These are phyloP conservation scores for Rhizophora mangle DNA, from an alignment of 345 rosid species.

Conservation along the genomic window DNA sequence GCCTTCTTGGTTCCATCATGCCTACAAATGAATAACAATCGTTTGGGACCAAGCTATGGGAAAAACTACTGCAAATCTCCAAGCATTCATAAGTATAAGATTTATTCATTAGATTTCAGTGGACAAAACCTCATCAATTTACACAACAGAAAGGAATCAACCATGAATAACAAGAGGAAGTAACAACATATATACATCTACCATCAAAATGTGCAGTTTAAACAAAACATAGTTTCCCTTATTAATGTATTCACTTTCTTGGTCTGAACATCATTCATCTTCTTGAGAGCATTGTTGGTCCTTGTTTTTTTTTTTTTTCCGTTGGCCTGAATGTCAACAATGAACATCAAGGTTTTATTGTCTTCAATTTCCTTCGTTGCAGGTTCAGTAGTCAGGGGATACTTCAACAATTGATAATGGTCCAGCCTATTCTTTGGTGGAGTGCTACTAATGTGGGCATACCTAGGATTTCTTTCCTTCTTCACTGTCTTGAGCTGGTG, in stretches of 20 bases:
- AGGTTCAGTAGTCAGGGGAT: constrained; percentile 90
- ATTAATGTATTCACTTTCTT: constrained; percentile 94
- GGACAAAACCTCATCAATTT: too few relatives aligned
- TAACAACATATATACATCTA: too few relatives aligned
- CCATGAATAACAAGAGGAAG: too few relatives aligned
- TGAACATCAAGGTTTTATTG: constrained; percentile 92
- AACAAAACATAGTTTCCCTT: constrained; percentile 40
- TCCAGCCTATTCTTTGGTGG: constrained; percentile 83
- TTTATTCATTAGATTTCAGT: too few relatives aligned
- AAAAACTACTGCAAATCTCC: too few relatives aligned
- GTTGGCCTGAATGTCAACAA: constrained; percentile 85
- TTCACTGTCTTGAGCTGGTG: constrained; percentile 84
- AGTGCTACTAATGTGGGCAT: constrained; percentile 72
- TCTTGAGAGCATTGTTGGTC: constrained; percentile 87
- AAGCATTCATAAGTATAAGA: too few relatives aligned
- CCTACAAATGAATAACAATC: constrained; percentile 11
- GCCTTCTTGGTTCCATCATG: constrained; percentile 82
- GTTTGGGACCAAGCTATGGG: background rate
- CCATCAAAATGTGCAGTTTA: background rate
- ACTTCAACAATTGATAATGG: constrained; percentile 85
- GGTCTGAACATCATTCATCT: constrained; percentile 90
- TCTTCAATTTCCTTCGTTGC: constrained; percentile 97
- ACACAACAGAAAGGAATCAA: too few relatives aligned
- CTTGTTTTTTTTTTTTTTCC: constrained; percentile 58
- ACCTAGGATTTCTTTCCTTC: constrained; percentile 72